These are phyloP conservation scores for Ascosphaera apis DNA, from an alignment of 2,329 filamentous ascomycete genomes.

Conservation along the genomic window DNA sequence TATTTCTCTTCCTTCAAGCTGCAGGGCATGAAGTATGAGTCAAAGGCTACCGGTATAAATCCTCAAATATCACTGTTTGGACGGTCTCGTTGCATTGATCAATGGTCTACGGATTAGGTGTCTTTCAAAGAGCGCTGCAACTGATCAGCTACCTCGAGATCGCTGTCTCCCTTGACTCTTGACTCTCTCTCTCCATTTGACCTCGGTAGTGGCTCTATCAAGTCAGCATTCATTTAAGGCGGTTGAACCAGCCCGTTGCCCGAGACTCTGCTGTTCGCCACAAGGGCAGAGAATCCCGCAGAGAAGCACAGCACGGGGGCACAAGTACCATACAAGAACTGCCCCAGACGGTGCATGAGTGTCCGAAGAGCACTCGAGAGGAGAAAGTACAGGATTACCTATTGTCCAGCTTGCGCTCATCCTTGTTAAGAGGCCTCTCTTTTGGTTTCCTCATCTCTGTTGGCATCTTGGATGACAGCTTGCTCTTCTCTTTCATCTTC, in stretches of 20 bases:
- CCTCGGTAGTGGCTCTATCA: too few species aligned
- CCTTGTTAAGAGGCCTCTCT: background rate
- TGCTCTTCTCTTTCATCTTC: background rate
- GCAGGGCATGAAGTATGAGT: too few species aligned
- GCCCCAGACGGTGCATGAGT: background rate
- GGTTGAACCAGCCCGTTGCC: too few species aligned
- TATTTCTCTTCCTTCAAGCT: too few species aligned
- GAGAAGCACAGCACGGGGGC: background rate
- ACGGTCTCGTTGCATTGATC: too few species aligned
- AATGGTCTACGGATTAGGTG: too few species aligned
- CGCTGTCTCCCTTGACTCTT: background rate
- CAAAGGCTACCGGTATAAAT: too few species aligned
- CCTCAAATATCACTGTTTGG: too few species aligned
- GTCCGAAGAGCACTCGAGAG: background rate
- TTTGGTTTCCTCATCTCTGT: background rate
- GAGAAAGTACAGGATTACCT: background rate
- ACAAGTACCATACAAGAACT: background rate
- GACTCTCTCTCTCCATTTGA: background rate
- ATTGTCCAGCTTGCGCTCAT: background rate
- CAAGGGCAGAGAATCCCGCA: background rate
- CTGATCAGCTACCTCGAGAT: too few species aligned
- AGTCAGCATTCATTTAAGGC: too few species aligned
- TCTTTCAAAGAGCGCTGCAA: too few species aligned
- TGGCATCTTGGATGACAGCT: background rate
- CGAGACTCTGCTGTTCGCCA: background rate